These are phyloP conservation scores for Metschnikowia chrysomelidarum DNA, from an alignment of 805 yeast species.

Conservation along the genomic window DNA sequence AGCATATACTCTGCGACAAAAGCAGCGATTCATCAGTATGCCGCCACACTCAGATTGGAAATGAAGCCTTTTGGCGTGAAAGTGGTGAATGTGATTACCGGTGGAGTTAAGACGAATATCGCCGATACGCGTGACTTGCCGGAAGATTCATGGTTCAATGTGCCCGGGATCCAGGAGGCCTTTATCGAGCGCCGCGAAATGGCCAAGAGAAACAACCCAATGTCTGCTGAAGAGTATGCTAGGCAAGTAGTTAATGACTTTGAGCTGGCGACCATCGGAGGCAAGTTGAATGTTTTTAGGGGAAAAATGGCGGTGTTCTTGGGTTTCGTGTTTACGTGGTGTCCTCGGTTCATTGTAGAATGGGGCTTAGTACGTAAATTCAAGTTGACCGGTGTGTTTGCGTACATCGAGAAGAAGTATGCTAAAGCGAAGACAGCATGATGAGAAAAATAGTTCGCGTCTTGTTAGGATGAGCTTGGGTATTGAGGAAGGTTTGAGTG, in stretches of 20 bases:
- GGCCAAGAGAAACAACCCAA: conserved; percentile 60
- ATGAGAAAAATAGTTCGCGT: too few relatives aligned
- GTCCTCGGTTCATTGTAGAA: conserved; percentile 51
- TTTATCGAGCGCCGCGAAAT: conserved; percentile 52
- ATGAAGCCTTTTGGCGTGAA: conserved; percentile 69
- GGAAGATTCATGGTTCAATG: conserved; percentile 49
- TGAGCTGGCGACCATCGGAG: conserved; percentile 33
- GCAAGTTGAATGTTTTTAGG: conserved; percentile 50
- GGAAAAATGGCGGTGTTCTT: conserved; percentile 48
- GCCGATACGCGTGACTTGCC: conserved; percentile 65
- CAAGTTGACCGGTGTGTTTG: conserved; percentile 27
- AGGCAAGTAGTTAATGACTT: conserved; percentile 50
- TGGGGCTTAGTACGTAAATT: conserved; percentile 36
- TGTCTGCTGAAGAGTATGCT: conserved; percentile 59
- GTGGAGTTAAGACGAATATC: conserved; percentile 71
- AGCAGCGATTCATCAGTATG: conserved; percentile 75
- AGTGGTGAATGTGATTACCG: conserved; percentile 69
- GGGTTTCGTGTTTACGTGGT: conserved; percentile 30
- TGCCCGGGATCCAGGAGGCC: conserved; percentile 50
- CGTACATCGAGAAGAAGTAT: conserved; percentile 22
- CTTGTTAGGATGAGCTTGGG: too few relatives aligned
- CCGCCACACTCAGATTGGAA: conserved; percentile 60
- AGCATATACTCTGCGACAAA: conserved; percentile 65
- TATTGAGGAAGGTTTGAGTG: too few relatives aligned
- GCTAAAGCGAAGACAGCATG: conserved; percentile 6